Conservation (phyloP, 2,329 filamentous ascomycete genomes). For the Alternaria metachromatica region DNA sequence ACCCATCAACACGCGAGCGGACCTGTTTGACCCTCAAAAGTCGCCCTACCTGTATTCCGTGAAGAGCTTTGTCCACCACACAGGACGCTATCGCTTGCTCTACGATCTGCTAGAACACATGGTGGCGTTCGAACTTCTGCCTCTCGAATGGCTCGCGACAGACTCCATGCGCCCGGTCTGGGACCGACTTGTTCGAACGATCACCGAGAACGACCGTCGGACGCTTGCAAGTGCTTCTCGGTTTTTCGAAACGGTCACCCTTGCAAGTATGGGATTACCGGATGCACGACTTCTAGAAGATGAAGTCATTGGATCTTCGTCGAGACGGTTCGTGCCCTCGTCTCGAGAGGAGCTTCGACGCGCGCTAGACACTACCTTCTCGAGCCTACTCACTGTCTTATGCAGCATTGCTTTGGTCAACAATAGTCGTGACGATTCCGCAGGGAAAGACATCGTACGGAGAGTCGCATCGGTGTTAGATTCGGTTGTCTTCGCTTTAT, state of each 20-base stretch:
- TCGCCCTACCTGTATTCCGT: conserved; percentile 37
- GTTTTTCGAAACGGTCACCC: conserved; percentile 40
- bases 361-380: conserved; percentile 46
- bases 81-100: conserved; percentile 40
- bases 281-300: conserved; percentile 31
- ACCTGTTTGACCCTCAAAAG: conserved; percentile 36
- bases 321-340: conserved; percentile 33
- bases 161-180: conserved; percentile 44
- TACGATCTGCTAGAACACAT: conserved; percentile 45
- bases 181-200: conserved; percentile 41
- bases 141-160: conserved; percentile 50
- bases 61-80: conserved; percentile 35
- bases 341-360: conserved; percentile 36
- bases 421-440: conserved; percentile 21
- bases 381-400: conserved; percentile 43
- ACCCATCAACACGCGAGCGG: conserved; percentile 32
- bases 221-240: conserved; percentile 32
- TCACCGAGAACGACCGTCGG: conserved; percentile 39
- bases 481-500: conserved; percentile 29
- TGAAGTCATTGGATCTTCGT: conserved; percentile 21
- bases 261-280: conserved; percentile 38
- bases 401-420: conserved; percentile 42
- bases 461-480: conserved; percentile 35
- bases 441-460: conserved; percentile 18
- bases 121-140: conserved; percentile 43